Conservation (phyloP, 2,329 filamentous ascomycete genomes). For the Tolypocladium inflatum region DNA sequence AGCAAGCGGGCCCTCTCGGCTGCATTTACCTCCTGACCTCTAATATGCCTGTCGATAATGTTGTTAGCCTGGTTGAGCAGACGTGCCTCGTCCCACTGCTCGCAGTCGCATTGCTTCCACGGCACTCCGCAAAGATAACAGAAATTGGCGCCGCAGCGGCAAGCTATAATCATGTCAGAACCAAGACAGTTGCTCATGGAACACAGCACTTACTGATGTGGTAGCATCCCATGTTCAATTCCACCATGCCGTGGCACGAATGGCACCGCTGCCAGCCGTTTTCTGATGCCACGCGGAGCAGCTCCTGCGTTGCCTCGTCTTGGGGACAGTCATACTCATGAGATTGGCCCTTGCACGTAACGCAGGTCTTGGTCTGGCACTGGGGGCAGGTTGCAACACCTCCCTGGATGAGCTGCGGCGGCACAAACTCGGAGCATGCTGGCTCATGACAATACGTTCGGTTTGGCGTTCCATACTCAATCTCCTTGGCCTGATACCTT, state of each 20-base stretch:
- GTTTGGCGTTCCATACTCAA: constrained; percentile 38
- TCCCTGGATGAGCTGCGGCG: constrained; percentile 13
- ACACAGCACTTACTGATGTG: constrained; percentile 41
- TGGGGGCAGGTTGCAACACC: constrained; percentile 28
- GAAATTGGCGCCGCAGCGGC: constrained; percentile 33
- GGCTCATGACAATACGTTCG: constrained; percentile 38
- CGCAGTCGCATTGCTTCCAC: constrained; percentile 32
- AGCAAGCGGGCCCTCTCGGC: constrained; percentile 4
- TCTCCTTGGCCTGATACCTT: constrained; percentile 24
- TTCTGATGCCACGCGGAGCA: constrained; percentile 18
- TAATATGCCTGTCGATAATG: constrained; percentile 13
- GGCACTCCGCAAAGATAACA: constrained; percentile 34
- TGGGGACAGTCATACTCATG: constrained; percentile 37
- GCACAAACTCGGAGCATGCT: constrained; percentile 38
- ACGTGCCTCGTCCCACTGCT: constrained; percentile 24
- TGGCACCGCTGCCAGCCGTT: constrained; percentile 41
- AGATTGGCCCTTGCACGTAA: constrained; percentile 31
- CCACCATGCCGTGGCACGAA: constrained; percentile 33
- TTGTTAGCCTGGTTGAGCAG: constrained; percentile 20
- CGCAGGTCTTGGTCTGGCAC: constrained; percentile 37
- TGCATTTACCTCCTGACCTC: too few species aligned
- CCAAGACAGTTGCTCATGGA: too few species aligned
- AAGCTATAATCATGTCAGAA: constrained; percentile 21
- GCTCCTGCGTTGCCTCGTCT: constrained; percentile 25
- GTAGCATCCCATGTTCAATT: constrained; percentile 37